Conservation (phyloP, 805 yeast genomes). For the Pichia gijzeniarum region DNA sequence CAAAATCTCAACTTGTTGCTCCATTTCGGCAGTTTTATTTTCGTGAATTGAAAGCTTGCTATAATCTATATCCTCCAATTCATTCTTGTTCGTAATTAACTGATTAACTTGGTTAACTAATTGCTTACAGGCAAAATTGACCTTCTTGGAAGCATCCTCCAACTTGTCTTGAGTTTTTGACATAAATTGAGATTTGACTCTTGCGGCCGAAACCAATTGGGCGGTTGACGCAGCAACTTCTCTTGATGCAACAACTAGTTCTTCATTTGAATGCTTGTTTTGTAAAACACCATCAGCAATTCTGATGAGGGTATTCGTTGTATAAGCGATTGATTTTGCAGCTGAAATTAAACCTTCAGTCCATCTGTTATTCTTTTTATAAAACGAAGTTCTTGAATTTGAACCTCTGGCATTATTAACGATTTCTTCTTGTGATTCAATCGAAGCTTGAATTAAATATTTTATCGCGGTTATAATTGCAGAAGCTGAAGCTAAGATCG, state of each 20-base stretch:
- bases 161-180: conserved; percentile 71
- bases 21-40: conserved; percentile 83
- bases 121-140: conserved; percentile 67
- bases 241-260: conserved; percentile 82
- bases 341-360: conserved; percentile 91
- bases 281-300: conserved; percentile 82
- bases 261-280: conserved; percentile 59
- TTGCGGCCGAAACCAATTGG: conserved; percentile 84
- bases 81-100: conserved; percentile 24
- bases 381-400: conserved; percentile 63
- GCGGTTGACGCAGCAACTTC: conserved; percentile 92
- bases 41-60: conserved; percentile 66
- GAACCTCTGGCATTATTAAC: conserved; percentile 57
- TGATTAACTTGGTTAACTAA: conserved; percentile 56
- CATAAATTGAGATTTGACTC: conserved; percentile 73
- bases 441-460: conserved; percentile 63
- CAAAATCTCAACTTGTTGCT: conserved; percentile 85
- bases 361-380: conserved; percentile 86
- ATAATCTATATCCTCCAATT: conserved; percentile 48
- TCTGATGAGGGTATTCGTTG: conserved; percentile 73
- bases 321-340: conserved; percentile 76
- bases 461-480: conserved; percentile 77
- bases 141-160: conserved; percentile 63
- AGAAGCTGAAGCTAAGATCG: conserved; percentile 70
- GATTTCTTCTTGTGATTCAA: conserved; percentile 77